Percentiles rank a stretch among this genome's conserved stretches.
These are phyloP conservation scores for Escallonia rubra DNA, from an alignment of 129 eudicot genomes.

Conservation along the genomic window DNA sequence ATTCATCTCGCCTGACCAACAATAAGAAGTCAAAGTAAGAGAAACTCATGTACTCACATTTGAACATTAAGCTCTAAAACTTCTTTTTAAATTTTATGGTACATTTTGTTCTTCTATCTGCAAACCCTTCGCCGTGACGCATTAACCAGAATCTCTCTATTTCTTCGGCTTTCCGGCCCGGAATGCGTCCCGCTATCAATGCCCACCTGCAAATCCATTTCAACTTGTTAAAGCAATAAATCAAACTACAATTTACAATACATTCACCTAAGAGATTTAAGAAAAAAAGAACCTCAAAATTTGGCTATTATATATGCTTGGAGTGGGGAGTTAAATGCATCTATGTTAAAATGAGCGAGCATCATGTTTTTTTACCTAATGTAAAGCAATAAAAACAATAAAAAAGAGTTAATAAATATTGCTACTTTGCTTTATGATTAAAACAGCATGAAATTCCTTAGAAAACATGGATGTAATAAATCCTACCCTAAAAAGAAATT, in stretches of 20 bases:
- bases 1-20: too few relatives aligned
- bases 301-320: background rate
- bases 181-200: conserved; percentile 62
- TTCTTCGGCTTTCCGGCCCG: conserved; percentile 65
- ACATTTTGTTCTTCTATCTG: background rate
- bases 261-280: background rate
- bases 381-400: background rate
- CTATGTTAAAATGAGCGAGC: background rate
- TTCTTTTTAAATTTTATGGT: too few relatives aligned
- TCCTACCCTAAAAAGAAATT: too few relatives aligned
- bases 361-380: background rate
- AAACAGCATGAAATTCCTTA: too few relatives aligned
- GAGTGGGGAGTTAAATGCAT: background rate
- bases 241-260: background rate
- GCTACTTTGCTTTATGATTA: too few relatives aligned
- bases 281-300: background rate
- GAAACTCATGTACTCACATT: too few relatives aligned
- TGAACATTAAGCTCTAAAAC: too few relatives aligned
- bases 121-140: conserved; percentile 37
- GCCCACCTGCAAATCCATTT: conserved; percentile 39
- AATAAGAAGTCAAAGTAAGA: too few relatives aligned
- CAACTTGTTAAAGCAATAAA: background rate
- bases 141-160: conserved; percentile 73
- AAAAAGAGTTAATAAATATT: too few relatives aligned
- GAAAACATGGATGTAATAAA: too few relatives aligned